Evolutionary conservation across 495 filamentous ascomycete genomes (phyloP).

Genomic region (Penicillium antarcticum): DNA sequence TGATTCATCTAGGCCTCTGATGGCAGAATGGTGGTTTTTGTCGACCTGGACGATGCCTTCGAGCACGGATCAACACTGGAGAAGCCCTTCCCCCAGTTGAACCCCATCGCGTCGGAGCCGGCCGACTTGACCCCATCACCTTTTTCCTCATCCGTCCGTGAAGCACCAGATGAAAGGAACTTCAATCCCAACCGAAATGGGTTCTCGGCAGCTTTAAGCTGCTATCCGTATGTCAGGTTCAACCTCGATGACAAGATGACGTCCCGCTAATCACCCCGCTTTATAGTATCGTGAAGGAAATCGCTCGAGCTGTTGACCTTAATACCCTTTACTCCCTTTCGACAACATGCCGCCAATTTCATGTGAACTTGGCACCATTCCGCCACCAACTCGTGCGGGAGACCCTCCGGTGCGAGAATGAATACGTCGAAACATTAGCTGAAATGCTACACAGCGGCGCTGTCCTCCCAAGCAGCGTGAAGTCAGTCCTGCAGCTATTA

Average conservation of each 20-base stretch:
- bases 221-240: conserved; percentile 72
- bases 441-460: conserved; percentile 35
- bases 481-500: conserved; percentile 33
- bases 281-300: conserved; percentile 63
- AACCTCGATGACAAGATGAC: conserved; percentile 11
- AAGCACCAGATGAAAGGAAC: neutral
- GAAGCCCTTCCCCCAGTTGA: conserved; percentile 27
- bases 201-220: conserved; percentile 75
- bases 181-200: conserved; percentile 61
- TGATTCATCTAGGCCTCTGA: conserved; percentile 18
- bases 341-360: conserved; percentile 74
- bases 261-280: conserved; percentile 8
- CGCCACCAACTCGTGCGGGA: conserved; percentile 66
- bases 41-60: conserved; percentile 41
- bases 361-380: conserved; percentile 70
- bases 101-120: conserved; percentile 8
- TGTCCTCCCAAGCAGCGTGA: conserved; percentile 33
- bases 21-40: conserved; percentile 46
- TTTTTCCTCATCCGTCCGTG: neutral
- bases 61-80: conserved; percentile 14
- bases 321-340: conserved; percentile 81
- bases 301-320: conserved; percentile 73
- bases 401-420: conserved; percentile 76
- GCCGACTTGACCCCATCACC: conserved; percentile 12
- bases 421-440: conserved; percentile 46